Evolutionary conservation across 2,329 filamentous ascomycete species (phyloP).

Genomic region (Fusarium pininemorale): DNA sequence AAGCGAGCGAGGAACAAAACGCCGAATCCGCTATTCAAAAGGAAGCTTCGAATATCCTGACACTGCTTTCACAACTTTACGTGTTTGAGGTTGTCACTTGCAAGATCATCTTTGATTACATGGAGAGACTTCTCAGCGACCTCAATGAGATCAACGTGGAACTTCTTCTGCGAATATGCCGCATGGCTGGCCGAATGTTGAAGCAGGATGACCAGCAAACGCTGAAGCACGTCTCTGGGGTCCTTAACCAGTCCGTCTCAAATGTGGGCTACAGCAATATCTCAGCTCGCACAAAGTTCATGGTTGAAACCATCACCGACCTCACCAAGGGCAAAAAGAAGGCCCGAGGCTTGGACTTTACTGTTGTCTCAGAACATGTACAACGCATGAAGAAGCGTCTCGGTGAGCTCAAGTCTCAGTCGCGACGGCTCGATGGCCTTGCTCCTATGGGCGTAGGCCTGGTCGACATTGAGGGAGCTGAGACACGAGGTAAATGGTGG

Average conservation of each 20-base stretch:
- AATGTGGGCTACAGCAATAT: slow-evolving; percentile 74
- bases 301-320: slow-evolving; percentile 96
- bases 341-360: slow-evolving; percentile 74
- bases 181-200: slow-evolving; percentile 82
- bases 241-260: slow-evolving; percentile 77
- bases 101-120: slow-evolving; percentile 89
- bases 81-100: slow-evolving; percentile 89
- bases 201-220: slow-evolving; percentile 88
- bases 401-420: slow-evolving; percentile 73
- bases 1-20: slow-evolving; percentile 49
- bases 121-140: slow-evolving; percentile 77
- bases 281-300: slow-evolving; percentile 91
- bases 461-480: slow-evolving; percentile 81
- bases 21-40: slow-evolving; percentile 52
- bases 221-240: slow-evolving; percentile 85
- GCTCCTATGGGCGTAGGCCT: slow-evolving; percentile 86
- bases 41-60: slow-evolving; percentile 75
- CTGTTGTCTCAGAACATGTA: slow-evolving; percentile 81
- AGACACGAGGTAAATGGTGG: slow-evolving; percentile 98
- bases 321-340: slow-evolving; percentile 95
- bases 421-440: slow-evolving; percentile 71
- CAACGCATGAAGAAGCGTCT: slow-evolving; percentile 89
- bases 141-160: slow-evolving; percentile 90
- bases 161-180: slow-evolving; percentile 83
- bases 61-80: slow-evolving; percentile 86